These are phyloP conservation scores for Pisolithus orientalis DNA, from an alignment of 768 basidiomycete genomes.

Conservation along the genomic window DNA sequence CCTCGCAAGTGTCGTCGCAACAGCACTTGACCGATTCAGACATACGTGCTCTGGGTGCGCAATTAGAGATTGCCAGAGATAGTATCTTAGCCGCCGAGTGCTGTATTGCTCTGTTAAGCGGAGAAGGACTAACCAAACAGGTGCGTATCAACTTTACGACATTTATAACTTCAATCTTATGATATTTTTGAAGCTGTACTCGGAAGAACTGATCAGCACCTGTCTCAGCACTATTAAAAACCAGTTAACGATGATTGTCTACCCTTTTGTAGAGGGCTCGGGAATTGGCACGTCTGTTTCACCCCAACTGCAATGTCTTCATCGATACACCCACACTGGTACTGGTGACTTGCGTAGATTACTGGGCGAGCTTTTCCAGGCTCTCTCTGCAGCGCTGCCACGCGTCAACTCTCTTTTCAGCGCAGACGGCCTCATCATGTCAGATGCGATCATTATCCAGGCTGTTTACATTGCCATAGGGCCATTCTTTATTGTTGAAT, in stretches of 20 bases:
- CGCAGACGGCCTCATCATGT: slow-evolving; percentile 64
- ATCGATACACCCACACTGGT: slow-evolving; percentile 34
- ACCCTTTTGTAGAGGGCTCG: slow-evolving; percentile 78
- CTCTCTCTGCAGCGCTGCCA: slow-evolving; percentile 64
- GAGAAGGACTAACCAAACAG: slow-evolving; percentile 81
- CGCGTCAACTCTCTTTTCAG: slow-evolving; percentile 70
- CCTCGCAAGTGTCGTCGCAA: slow-evolving; percentile 6
- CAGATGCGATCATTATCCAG: slow-evolving; percentile 87
- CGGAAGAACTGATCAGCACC: slow-evolving; percentile 83
- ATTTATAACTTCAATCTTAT: not conserved
- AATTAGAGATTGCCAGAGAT: slow-evolving; percentile 59
- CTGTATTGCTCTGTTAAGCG: slow-evolving; percentile 68
- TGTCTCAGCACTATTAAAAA: slow-evolving; percentile 77
- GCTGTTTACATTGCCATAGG: slow-evolving; percentile 91
- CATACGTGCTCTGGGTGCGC: slow-evolving; percentile 43
- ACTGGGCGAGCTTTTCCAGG: slow-evolving; percentile 67
- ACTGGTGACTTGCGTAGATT: slow-evolving; percentile 37
- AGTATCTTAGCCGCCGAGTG: slow-evolving; percentile 82
- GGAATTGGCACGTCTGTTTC: slow-evolving; percentile 35
- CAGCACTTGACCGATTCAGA: slow-evolving; percentile 39
- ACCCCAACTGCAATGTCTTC: slow-evolving; percentile 47
- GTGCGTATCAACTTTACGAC: slow-evolving; percentile 34
- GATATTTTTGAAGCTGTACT: slow-evolving; percentile 59
- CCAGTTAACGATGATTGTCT: slow-evolving; percentile 71
- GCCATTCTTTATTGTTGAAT: slow-evolving; percentile 87